Evolutionary conservation across 2,329 filamentous ascomycete genomes (phyloP), one percentile per base, ranked within the genome.

Genomic region (Sporothrix humicola): DNA sequence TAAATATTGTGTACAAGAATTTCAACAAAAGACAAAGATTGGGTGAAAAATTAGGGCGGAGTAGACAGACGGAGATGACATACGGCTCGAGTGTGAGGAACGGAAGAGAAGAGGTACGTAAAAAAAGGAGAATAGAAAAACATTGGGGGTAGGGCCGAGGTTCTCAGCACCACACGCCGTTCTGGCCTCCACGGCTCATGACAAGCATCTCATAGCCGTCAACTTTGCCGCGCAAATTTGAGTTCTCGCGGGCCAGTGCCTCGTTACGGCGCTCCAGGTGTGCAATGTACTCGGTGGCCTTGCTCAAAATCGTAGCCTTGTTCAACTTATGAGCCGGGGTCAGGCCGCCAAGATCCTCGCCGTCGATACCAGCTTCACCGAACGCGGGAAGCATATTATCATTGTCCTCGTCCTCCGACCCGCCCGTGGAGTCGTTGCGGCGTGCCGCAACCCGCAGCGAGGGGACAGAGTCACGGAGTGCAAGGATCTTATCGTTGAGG

Each of bases 401-500:
- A 77, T 86, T 82, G 26, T 82, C 84, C 20, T 85, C 80, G 26
- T 81, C 74, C 42, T 81, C 79, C 72, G 80, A 77, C 79, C 81
- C 76, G 2, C 81, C 76, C 26, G 80, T 79, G 20, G 82, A 76
- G 26, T 85, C 83, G 1, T 80, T 76, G 0, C 82, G 80, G 31
- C 83, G 79, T 2, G 83, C 81, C 69, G 82, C 83, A 54, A 88
- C 78, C 42, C 88, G 84, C 65, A 90, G 81, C 2, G 85, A 82
- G 71, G 83, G 82, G 0, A 95, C 91, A 69, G 91, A 91, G 79
- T 94, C 92, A 75, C 92, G 86, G 61, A 95, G 83, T 70, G 92
- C 91, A 20, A 91, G 87, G 78, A 95, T 95, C 82, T 94, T 95
- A 79, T 94, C 92, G 80, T 95, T 95, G 73, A 95, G 85, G 79